phyloP scores from a whole-genome alignment of 139 green algal genomes.

The Closterium sp. region DNA sequence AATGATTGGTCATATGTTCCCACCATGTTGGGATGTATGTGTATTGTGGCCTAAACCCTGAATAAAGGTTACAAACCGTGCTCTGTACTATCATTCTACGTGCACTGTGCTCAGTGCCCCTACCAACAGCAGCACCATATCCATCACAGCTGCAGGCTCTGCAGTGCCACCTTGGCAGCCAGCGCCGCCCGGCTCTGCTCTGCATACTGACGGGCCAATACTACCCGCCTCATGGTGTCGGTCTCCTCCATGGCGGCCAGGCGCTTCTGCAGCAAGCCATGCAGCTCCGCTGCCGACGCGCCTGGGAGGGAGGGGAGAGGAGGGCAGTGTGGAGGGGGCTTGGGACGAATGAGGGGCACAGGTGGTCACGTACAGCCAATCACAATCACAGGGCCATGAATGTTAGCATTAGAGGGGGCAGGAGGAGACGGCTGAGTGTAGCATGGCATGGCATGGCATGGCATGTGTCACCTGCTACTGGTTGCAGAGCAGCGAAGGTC shows the following conservation, averaged over 20 bases:
- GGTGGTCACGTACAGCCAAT: background rate
- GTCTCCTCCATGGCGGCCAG: constrained; percentile 33
- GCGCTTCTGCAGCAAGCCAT: constrained; percentile 24
- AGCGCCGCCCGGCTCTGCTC: constrained; percentile 16
- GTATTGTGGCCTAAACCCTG: too few relatives aligned
- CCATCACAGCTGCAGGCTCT: constrained; percentile 33
- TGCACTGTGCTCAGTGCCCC: background rate
- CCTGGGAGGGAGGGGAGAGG: background rate
- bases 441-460: background rate
- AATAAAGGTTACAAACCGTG: too few relatives aligned
- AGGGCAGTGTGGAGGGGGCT: background rate
- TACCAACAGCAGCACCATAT: background rate
- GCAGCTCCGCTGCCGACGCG: constrained; percentile 9
- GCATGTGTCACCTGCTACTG: constrained; percentile 14
- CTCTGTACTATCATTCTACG: too few relatives aligned
- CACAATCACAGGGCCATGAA: background rate
- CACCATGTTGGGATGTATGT: too few relatives aligned
- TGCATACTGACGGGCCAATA: background rate
- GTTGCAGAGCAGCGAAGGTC: constrained; percentile 31
- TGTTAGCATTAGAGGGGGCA: background rate
- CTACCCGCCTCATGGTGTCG: constrained; percentile 20
- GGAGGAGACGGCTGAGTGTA: background rate
- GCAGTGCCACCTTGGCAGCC: constrained; percentile 30
- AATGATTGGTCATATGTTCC: too few relatives aligned
- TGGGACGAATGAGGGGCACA: background rate